Evolutionary conservation across 345 rosid species (phyloP).

Genomic region (Erysimum cheiranthoides): DNA sequence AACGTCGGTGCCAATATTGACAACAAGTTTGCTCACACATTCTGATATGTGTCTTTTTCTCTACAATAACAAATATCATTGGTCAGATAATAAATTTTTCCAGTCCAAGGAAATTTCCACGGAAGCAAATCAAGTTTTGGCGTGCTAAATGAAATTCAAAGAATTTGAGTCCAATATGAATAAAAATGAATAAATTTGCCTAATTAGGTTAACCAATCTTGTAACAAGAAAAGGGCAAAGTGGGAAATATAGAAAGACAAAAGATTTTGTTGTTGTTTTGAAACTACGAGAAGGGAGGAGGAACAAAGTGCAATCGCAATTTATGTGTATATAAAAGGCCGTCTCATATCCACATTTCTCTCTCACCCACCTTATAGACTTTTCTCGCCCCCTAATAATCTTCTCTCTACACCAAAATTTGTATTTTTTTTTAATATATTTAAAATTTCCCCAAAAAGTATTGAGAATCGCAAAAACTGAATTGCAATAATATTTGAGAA

Average conservation of each 20-base stretch:
- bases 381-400: neutral
- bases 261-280: slow-evolving; percentile 18
- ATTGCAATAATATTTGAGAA: neutral
- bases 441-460: neutral
- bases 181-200: slow-evolving; percentile 28
- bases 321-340: slow-evolving; percentile 4
- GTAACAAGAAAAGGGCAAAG: slow-evolving; percentile 48
- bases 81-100: neutral
- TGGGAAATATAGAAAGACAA: neutral
- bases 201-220: slow-evolving; percentile 47
- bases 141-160: slow-evolving; percentile 30
- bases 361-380: slow-evolving; percentile 39
- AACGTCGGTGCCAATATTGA: slow-evolving; percentile 41
- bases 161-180: neutral
- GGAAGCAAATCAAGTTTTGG: slow-evolving; percentile 37
- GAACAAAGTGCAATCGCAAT: neutral
- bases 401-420: slow-evolving; percentile 8
- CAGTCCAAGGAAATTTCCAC: slow-evolving; percentile 30
- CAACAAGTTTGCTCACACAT: slow-evolving; percentile 36
- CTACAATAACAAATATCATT: slow-evolving; percentile 1
- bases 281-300: slow-evolving; percentile 25
- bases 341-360: slow-evolving; percentile 35
- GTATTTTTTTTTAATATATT: neutral
- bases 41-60: slow-evolving; percentile 33
- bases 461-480: slow-evolving; percentile 30